phyloP scores from a whole-genome alignment of 768 basidiomycete species.

The Coprinopsis marcescibilis region DNA sequence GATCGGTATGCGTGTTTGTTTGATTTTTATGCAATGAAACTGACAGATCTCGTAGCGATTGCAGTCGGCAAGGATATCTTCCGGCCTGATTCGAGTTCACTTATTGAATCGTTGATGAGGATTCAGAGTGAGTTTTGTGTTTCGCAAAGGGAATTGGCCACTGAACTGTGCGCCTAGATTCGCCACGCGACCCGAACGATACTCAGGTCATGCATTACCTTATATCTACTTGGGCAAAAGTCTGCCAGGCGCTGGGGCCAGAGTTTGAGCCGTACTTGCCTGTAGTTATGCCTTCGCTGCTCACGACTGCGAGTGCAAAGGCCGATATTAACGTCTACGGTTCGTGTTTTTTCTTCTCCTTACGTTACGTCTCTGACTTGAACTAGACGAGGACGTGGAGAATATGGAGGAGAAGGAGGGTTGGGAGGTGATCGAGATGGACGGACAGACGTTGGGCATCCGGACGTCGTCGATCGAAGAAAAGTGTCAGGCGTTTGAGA shows the following conservation, averaged over 20 bases:
- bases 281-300: conserved; percentile 74
- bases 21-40: not conserved
- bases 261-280: conserved; percentile 87
- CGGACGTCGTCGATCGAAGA: conserved; percentile 79
- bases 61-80: conserved; percentile 82
- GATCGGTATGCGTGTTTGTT: conserved; percentile 50
- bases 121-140: conserved; percentile 61
- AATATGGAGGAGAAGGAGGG: conserved; percentile 57
- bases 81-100: conserved; percentile 62
- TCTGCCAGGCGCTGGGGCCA: conserved; percentile 77
- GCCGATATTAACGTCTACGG: conserved; percentile 73
- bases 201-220: conserved; percentile 70
- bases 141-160: not conserved
- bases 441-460: conserved; percentile 72
- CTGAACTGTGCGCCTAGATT: conserved; percentile 33
- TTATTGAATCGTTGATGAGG: conserved; percentile 67
- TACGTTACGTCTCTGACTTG: not conserved
- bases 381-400: conserved; percentile 51
- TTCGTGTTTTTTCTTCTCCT: conserved; percentile 21
- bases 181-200: conserved; percentile 62
- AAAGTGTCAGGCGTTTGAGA: conserved; percentile 84
- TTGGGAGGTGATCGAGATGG: conserved; percentile 74
- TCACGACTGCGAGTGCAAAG: conserved; percentile 73
- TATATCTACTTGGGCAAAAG: conserved; percentile 84
- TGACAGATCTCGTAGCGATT: conserved; percentile 46